Percentiles rank a stretch among this genome's conserved stretches.
These are phyloP conservation scores for Suhomyces chickasaworum DNA, from an alignment of 1,139 yeast genomes.

Conservation along the genomic window DNA sequence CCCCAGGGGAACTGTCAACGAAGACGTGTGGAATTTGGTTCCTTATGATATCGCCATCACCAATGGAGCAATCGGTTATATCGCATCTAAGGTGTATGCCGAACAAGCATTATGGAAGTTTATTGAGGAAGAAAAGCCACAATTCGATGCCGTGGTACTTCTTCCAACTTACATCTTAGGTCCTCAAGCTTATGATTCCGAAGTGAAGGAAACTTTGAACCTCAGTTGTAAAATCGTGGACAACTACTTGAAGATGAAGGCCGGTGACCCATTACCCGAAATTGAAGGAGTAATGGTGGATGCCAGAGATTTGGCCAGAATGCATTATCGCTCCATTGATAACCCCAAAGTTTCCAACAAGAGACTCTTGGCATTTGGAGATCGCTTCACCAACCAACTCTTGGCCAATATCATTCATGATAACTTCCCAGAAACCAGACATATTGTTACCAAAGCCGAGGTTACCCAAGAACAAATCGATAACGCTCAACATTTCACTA, in stretches of 20 bases:
- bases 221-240: conserved; percentile 39
- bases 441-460: conserved; percentile 25
- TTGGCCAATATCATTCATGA: conserved; percentile 18
- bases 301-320: conserved; percentile 25
- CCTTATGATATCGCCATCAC: not conserved
- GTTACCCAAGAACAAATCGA: conserved; percentile 13
- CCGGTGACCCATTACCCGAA: conserved; percentile 22
- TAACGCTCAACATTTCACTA: not conserved
- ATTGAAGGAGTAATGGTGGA: conserved; percentile 2
- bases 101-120: conserved; percentile 60
- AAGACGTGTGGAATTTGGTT: not conserved
- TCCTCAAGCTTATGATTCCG: conserved; percentile 28
- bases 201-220: conserved; percentile 35
- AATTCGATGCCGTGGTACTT: conserved; percentile 18
- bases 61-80: not conserved
- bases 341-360: not conserved
- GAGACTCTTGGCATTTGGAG: conserved; percentile 3
- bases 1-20: not conserved
- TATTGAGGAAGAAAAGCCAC: conserved; percentile 34
- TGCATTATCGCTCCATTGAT: conserved; percentile 34
- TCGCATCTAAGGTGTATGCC: conserved; percentile 53
- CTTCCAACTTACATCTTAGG: conserved; percentile 30
- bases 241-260: conserved; percentile 24
- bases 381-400: conserved; percentile 14
- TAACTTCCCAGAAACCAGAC: conserved; percentile 18